These are phyloP conservation scores for Tetrapisispora iriomotensis DNA, from an alignment of 805 yeast species.

Conservation along the genomic window DNA sequence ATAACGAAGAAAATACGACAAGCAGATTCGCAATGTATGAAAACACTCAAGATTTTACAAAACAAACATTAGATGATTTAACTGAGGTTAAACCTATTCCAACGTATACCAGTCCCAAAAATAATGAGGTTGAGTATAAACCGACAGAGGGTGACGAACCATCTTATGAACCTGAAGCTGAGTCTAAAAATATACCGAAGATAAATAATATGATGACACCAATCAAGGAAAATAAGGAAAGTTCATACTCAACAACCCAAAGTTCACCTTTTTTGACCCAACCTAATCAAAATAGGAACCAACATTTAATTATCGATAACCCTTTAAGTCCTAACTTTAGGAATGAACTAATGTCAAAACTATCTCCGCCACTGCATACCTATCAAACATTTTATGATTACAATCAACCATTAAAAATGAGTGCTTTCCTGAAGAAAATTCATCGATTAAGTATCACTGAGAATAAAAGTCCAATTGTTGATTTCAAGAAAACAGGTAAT, in stretches of 20 bases:
- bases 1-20: conserved; percentile 18
- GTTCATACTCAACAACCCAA: conserved; percentile 1
- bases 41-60: conserved; percentile 32
- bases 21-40: conserved; percentile 21
- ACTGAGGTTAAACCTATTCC: conserved; percentile 26
- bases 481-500: conserved; percentile 27
- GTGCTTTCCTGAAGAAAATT: conserved; percentile 28
- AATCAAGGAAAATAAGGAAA: conserved; percentile 22
- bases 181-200: not conserved
- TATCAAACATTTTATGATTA: conserved; percentile 28
- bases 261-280: conserved; percentile 26
- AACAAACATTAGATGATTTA: conserved; percentile 27
- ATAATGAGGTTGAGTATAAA: not conserved
- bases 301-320: conserved; percentile 17
- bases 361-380: conserved; percentile 30
- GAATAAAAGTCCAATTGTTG: conserved; percentile 30
- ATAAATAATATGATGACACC: conserved; percentile 21
- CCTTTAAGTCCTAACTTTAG: conserved; percentile 41
- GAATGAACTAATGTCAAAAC: conserved; percentile 29
- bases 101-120: not conserved
- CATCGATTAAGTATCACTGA: conserved; percentile 32
- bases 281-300: conserved; percentile 9
- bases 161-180: not conserved
- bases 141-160: not conserved
- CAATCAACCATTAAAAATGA: conserved; percentile 28